These are phyloP conservation scores for Plantago ovata DNA, from an alignment of 257 asterid species.

Conservation along the genomic window DNA sequence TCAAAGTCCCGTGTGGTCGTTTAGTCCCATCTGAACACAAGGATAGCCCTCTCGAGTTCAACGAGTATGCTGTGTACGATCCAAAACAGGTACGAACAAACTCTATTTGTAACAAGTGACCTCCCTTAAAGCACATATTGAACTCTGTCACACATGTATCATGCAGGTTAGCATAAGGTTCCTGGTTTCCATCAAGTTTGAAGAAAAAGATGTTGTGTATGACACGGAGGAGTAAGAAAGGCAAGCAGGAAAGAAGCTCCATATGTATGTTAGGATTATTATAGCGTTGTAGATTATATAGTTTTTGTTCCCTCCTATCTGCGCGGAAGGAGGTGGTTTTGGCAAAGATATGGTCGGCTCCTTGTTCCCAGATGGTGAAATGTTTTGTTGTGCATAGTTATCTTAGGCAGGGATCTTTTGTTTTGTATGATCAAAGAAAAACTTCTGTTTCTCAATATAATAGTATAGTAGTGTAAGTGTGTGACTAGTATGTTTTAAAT, in stretches of 20 bases:
- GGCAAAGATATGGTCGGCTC: not conserved
- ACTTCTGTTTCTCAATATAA: too few relatives aligned
- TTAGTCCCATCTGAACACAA: slow-evolving; percentile 49
- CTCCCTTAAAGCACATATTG: too few relatives aligned
- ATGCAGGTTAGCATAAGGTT: slow-evolving; percentile 68
- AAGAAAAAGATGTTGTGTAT: slow-evolving; percentile 54
- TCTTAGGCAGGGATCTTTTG: not conserved
- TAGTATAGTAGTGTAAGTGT: too few relatives aligned
- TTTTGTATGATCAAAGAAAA: too few relatives aligned
- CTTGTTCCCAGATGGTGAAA: not conserved
- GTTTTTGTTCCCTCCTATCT: not conserved
- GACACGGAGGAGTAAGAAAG: slow-evolving; percentile 32
- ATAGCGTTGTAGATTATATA: not conserved
- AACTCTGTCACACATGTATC: not conserved
- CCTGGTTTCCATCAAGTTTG: slow-evolving; percentile 73
- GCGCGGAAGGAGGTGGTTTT: not conserved
- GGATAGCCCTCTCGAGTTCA: slow-evolving; percentile 67
- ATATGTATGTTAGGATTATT: not conserved
- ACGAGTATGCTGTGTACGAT: slow-evolving; percentile 80
- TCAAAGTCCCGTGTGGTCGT: slow-evolving; percentile 74
- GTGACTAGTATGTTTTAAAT: too few relatives aligned
- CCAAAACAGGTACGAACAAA: slow-evolving; percentile 59
- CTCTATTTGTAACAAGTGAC: not conserved
- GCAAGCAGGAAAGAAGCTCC: not conserved
- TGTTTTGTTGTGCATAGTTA: slow-evolving; percentile 1